A percentile compares a stretch with the other conserved stretches of the same genome.
Evolutionary conservation across 768 basidiomycete genomes (phyloP).

Genomic region (Grammothele lineata): DNA sequence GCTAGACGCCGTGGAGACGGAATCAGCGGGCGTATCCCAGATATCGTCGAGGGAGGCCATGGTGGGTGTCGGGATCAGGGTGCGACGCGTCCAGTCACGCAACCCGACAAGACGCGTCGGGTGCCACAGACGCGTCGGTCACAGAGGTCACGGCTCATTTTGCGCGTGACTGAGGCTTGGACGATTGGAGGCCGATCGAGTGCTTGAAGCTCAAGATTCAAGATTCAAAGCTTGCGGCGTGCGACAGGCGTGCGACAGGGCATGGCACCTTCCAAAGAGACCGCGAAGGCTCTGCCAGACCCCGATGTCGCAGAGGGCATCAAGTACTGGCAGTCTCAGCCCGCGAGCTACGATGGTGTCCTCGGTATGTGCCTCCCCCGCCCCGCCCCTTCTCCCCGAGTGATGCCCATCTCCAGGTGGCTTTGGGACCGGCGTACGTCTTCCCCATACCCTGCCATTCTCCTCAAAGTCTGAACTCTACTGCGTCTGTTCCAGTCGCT

Average conservation of each 20-base stretch:
- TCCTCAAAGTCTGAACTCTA: too few relatives aligned
- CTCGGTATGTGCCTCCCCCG: conserved; percentile 47
- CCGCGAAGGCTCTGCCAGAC: conserved; percentile 25
- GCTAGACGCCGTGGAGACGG: conserved; percentile 16
- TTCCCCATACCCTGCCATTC: conserved; percentile 1
- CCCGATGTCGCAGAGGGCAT: conserved; percentile 75
- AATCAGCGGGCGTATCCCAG: conserved; percentile 50
- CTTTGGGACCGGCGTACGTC: conserved; percentile 50
- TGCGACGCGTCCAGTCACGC: too few relatives aligned
- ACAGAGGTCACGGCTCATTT: conserved; percentile 12
- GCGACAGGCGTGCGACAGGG: too few relatives aligned
- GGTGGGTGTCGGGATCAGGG: neutral
- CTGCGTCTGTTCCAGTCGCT: conserved; percentile 70
- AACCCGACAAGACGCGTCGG: neutral
- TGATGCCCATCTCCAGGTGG: conserved; percentile 32
- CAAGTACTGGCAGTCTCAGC: conserved; percentile 80
- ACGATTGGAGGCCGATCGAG: too few relatives aligned
- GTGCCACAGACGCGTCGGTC: conserved; percentile 10
- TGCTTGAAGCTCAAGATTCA: too few relatives aligned
- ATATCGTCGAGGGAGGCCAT: conserved; percentile 46
- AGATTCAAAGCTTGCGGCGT: too few relatives aligned
- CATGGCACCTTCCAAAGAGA: too few relatives aligned
- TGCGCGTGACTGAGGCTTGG: too few relatives aligned
- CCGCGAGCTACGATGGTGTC: conserved; percentile 83
- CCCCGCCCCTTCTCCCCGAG: neutral